Evolutionary conservation across 1,284 basidiomycete genomes (phyloP), one percentile per base, ranked within the genome.

Genomic region (Leccinum solheimii): DNA sequence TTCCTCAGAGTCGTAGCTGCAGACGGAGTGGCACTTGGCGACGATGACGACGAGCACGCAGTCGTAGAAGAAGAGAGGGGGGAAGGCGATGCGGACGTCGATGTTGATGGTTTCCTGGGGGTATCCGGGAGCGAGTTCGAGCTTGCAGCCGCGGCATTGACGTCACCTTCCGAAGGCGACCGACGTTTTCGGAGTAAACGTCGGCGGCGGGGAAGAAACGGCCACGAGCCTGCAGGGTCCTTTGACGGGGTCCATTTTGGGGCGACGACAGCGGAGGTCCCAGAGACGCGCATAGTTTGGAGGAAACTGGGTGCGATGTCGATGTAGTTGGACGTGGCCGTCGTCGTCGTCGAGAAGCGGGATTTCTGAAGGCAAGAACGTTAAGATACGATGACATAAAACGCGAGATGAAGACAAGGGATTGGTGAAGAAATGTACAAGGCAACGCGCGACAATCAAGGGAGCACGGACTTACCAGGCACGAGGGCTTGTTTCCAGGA

Each of bases 301-400:
- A 50, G 19, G 5, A 59, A 27, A 26, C 23, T 50, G 10, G 55
- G 36, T 3, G 53, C 11, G 9, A 80, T 75, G 49, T 79, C 76
- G 56, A 83, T 69, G 63, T 80, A 81, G 58, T 78, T 76, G 26
- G 80, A 81, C 0, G 83, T 83, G 11, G 82, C 82, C 1, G 79
- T 81, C 5, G 82, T 83, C 40, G 82, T 80, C 21, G 78, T 77
- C 21, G 83, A 84, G 66, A 84, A 84, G 4, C 78, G 75, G 5
- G 83, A 84, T 59, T 69, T 74, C 83, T 83, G 54, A 5, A 32
- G 8, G 27, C 23, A 32, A n/a, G 23, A 27, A 34, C 19, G 49
- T 52, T 48, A 2, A 48, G 9, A 48, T 21, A 48, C 7, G 11
- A 48, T 48, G 19, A 21, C 19, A 45, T 19, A 5, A 45, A 19